Evolutionary conservation across 1,284 basidiomycete genomes (phyloP), one percentile per base, ranked within the genome.

Genomic region (Taiwanofungus camphoratus): DNA sequence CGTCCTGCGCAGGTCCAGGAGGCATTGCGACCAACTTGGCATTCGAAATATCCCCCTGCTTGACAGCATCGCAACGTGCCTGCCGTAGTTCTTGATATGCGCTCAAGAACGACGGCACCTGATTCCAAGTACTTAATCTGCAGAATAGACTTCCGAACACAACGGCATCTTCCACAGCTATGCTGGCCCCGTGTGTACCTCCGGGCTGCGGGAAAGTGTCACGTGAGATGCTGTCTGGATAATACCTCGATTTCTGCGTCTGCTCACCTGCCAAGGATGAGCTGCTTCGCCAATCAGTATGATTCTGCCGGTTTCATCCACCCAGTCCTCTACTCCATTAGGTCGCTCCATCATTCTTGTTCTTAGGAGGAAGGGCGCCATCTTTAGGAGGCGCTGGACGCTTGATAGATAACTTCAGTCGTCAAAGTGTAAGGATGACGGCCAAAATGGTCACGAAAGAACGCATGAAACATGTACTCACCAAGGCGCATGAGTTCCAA

Each of bases 311-410:
- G 62, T 63, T 0, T 64, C 53, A 48, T 79, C 73, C 0, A 76
- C 71, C 81, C 81, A 83, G 18, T 76, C 68, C 31, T 78, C 72
- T 8, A 77, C 56, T 5, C 65, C 61, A 2, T 57, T 43, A 15
- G 62, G 27, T 65, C 62, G 33, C 58, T 60, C 61, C 29, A 66
- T 53, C 37, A 20, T 56, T 45, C 15, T 62, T 60, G 31, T 64
- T 49, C 11, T 49, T 45, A 23, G 60, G 56, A 24, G 62, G 56
- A 19, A 4, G 62, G 62, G 71, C 62, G 70, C 64, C 31, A 71
- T 52, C 13, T 61, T 53, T 18, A 61, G 60, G 3, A 81, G 49
- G 45, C 68, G 71, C 26, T 62, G 62, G 15, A 79, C 52, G 49
- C 79, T 80, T 8, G n/a, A n/a, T n/a, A n/a, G n/a, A n/a, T n/a